phyloP scores from a whole-genome alignment of 1,139 yeast species.

The Debaryomycetaceae sp. region DNA sequence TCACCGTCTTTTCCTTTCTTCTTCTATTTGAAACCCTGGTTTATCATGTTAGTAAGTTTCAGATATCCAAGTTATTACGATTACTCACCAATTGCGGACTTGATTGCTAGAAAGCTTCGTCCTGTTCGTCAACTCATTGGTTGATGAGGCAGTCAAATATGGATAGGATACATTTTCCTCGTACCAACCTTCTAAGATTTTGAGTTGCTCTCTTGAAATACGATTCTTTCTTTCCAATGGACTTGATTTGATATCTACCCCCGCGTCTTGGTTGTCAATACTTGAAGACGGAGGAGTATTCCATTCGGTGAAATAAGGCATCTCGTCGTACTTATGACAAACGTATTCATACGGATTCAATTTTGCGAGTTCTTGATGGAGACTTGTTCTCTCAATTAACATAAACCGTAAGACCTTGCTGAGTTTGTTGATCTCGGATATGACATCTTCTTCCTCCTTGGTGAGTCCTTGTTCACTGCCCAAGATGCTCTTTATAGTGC shows the following conservation, averaged over 20 bases:
- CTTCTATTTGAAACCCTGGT: constrained; percentile 2
- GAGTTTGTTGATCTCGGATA: constrained; percentile 1
- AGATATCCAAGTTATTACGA: background rate
- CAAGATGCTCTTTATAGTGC: constrained; percentile 3
- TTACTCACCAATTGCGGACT: constrained; percentile 2
- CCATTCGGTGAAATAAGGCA: background rate
- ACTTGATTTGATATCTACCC: background rate
- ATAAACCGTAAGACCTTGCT: background rate
- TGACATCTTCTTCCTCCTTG: background rate
- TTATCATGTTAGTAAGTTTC: background rate
- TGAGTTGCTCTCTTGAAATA: background rate
- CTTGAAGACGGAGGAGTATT: background rate
- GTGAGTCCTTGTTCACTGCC: background rate
- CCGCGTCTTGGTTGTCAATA: background rate
- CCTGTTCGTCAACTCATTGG: background rate
- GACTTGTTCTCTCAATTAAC: constrained; percentile 1
- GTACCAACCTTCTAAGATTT: constrained; percentile 2
- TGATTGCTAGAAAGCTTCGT: constrained; percentile 2
- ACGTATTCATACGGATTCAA: background rate
- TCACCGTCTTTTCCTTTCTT: constrained; percentile 1
- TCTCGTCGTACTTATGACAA: background rate
- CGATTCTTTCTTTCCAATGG: background rate
- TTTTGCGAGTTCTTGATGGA: background rate
- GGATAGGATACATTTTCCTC: constrained; percentile 1
- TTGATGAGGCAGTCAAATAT: background rate